Base-by-base conservation (phyloP, 2,329 filamentous ascomycete genomes). In the Myriosclerotinia scirpicola region DNA sequence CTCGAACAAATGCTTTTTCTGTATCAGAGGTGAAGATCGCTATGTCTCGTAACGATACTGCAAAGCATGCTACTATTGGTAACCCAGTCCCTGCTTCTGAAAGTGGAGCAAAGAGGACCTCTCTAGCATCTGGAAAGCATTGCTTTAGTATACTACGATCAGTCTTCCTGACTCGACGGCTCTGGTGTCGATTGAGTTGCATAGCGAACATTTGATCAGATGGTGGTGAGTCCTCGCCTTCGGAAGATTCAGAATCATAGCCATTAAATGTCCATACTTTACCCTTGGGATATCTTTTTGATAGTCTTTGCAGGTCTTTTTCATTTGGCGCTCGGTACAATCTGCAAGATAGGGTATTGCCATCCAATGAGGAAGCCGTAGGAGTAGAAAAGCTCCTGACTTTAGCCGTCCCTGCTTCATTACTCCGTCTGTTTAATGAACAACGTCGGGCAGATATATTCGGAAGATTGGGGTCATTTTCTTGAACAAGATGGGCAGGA, bases 1-100 rank as follows among this genome's bases (percentile, higher is more conserved):
- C 77, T 12, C 72, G 71, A 46, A 77, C 70, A 15, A 74, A 74
- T 30, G 71, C 71, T 5, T 79, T 73, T 17, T 78, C 78, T 44
- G 72, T 72, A 66, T 71, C 71, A 15, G 69, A 71, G 12, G 69
- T 64, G 58, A 77, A 76, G 11, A 73, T 69, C 30, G 70, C 72
- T 38, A 69, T 72, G 46, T 64, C 75, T 64, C 77, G 74, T 8
- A 67, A 67, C 15, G 73, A 75, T 71, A 75, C 76, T 34, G 72
- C 71, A 67, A 77, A 73, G 38, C 71, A 71, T 12, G 73, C 73
- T n/a, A 71, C 70, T 64, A 76, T 75, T 75, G 77, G 79, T 38
- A 77, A 71, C 26, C 78, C 76, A 20, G 76, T 75, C 56, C 77
- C 76, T 2, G 74, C 73, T 63, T 80, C 78, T 76, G 77, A 79